Evolutionary conservation across 305 asterid species (phyloP).

Genomic region (Caryopteris hybrid): DNA sequence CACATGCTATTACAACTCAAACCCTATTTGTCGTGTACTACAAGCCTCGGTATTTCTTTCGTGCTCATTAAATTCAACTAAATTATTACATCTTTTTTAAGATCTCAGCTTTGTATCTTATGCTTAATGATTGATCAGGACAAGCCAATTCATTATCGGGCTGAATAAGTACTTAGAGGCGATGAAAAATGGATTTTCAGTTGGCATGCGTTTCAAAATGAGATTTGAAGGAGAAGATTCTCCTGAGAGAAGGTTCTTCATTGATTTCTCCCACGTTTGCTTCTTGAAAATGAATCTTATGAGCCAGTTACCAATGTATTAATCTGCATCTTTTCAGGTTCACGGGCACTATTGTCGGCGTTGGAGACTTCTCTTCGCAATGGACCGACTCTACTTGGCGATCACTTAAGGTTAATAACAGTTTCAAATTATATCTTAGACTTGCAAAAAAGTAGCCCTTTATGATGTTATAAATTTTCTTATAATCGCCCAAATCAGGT

Average conservation of each 20-base stretch:
- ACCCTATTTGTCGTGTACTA: conserved; percentile 66
- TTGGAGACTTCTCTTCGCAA: conserved; percentile 57
- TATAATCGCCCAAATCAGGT: conserved; percentile 32
- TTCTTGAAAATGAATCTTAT: neutral
- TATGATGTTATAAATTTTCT: neutral
- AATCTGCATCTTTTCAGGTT: conserved; percentile 39
- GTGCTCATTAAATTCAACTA: neutral
- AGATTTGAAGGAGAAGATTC: conserved; percentile 82
- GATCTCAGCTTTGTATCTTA: neutral
- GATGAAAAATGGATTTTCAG: conserved; percentile 38
- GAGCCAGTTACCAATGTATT: neutral
- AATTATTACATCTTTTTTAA: neutral
- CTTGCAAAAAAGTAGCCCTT: neutral
- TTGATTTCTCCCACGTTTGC: neutral
- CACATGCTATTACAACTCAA: conserved; percentile 69
- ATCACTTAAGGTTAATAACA: conserved; percentile 59
- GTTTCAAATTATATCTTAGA: neutral
- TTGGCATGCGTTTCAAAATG: conserved; percentile 88
- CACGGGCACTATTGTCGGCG: conserved; percentile 75
- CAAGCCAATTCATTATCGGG: conserved; percentile 73
- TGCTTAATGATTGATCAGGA: conserved; percentile 35
- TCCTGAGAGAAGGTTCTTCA: conserved; percentile 68
- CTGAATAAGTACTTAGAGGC: conserved; percentile 73
- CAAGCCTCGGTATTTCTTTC: conserved; percentile 66
- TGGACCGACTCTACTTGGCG: conserved; percentile 84